A percentile compares a stretch with the other conserved stretches of the same genome.
Evolutionary conservation across 164 flowering plant species (phyloP).

Genomic region (Malania oleifera): DNA sequence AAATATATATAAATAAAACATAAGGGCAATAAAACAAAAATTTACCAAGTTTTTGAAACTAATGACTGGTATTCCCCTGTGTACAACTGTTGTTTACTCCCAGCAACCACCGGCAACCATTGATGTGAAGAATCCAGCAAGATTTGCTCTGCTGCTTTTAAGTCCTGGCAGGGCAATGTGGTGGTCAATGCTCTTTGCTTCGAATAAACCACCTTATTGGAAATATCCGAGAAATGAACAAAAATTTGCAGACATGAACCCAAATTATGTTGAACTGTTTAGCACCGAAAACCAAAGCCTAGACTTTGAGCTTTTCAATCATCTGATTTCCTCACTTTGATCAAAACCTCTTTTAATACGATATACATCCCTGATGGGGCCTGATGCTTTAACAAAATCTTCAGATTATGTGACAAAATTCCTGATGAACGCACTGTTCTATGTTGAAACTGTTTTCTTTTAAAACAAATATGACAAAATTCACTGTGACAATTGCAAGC

Average conservation of each 20-base stretch:
- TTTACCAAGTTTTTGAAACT: constrained; percentile 5
- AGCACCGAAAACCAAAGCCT: constrained; percentile 2
- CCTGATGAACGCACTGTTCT: background rate
- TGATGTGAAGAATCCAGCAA: background rate
- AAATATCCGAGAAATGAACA: background rate
- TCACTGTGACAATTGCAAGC: constrained; percentile 6
- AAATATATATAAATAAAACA: background rate
- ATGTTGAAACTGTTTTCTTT: constrained; percentile 1
- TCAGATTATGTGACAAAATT: background rate
- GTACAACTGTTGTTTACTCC: constrained; percentile 16
- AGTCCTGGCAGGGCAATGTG: too few species aligned
- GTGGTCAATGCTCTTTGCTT: background rate
- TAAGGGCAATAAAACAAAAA: background rate
- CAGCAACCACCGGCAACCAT: background rate
- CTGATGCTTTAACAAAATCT: background rate
- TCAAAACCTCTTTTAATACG: background rate
- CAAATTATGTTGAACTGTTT: background rate
- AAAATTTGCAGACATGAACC: background rate
- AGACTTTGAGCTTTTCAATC: constrained; percentile 7
- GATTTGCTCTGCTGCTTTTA: constrained; percentile 8
- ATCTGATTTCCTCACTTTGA: background rate
- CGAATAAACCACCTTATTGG: constrained; percentile 11
- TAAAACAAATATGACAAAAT: background rate
- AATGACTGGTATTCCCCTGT: constrained; percentile 15
- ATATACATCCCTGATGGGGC: background rate